Evolutionary conservation across 2,329 filamentous ascomycete species (phyloP).

Genomic region (Penicillium glabrum): DNA sequence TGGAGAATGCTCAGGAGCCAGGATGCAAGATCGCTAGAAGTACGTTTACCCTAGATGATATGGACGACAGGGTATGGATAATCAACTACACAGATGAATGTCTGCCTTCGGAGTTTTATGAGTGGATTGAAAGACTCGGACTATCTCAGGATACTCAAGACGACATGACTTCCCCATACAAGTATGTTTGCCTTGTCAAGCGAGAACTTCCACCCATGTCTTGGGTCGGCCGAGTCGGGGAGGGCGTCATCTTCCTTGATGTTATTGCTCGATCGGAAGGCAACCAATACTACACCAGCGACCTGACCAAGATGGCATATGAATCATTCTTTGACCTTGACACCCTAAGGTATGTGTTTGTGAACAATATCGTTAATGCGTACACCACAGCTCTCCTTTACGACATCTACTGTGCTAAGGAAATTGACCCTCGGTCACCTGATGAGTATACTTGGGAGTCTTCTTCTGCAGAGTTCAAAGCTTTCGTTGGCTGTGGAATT

Average conservation of each 20-base stretch:
- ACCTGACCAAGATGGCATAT: neutral
- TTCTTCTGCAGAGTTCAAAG: slow-evolving; percentile 1
- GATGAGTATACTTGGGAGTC: slow-evolving; percentile 1
- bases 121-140: neutral
- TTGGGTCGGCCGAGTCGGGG: neutral
- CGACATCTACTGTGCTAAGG: neutral
- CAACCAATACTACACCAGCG: neutral
- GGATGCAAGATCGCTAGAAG: neutral
- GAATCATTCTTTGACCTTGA: neutral
- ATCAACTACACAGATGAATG: neutral
- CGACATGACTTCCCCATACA: neutral
- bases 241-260: neutral
- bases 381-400: neutral
- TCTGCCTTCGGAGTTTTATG: neutral
- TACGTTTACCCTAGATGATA: neutral
- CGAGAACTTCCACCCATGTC: neutral
- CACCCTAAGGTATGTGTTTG: neutral
- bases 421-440: neutral
- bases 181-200: neutral
- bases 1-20: neutral
- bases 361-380: neutral
- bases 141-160: neutral
- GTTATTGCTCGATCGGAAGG: neutral
- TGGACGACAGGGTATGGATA: neutral
- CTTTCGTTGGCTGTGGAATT: slow-evolving; percentile 9